Evolutionary conservation across 768 basidiomycete genomes (phyloP).

Genomic region (Collybia sp.): DNA sequence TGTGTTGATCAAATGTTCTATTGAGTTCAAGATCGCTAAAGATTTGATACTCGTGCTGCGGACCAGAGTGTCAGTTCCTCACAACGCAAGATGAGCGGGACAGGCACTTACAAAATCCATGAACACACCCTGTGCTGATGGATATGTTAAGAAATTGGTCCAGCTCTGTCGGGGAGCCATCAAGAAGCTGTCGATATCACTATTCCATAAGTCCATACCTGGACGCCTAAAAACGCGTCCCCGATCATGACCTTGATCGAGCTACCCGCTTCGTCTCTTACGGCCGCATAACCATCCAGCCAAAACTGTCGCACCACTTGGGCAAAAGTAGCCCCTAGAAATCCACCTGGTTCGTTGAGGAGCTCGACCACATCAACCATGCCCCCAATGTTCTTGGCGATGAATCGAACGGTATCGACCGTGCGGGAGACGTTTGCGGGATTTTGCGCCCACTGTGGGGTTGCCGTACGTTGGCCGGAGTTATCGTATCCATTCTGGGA

Average conservation of each 20-base stretch:
- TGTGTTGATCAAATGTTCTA: slow-evolving; percentile 51
- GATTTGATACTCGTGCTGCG: slow-evolving; percentile 69
- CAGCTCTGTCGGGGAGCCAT: slow-evolving; percentile 37
- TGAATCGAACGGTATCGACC: slow-evolving; percentile 51
- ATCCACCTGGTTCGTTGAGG: slow-evolving; percentile 68
- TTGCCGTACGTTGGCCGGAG: slow-evolving; percentile 57
- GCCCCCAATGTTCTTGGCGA: slow-evolving; percentile 48
- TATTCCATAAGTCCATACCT: slow-evolving; percentile 22
- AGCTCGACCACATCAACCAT: slow-evolving; percentile 63
- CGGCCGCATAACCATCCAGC: slow-evolving; percentile 52
- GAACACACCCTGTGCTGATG: slow-evolving; percentile 49
- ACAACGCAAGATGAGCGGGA: background rate
- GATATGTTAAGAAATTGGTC: slow-evolving; percentile 51
- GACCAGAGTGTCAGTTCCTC: slow-evolving; percentile 1
- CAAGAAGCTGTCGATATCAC: background rate
- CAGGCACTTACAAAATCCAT: slow-evolving; percentile 54
- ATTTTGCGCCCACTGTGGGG: slow-evolving; percentile 51
- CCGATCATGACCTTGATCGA: slow-evolving; percentile 65
- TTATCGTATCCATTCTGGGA: slow-evolving; percentile 71
- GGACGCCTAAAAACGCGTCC: slow-evolving; percentile 63
- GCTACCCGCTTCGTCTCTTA: slow-evolving; percentile 43
- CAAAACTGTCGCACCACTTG: slow-evolving; percentile 48
- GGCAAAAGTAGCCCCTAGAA: slow-evolving; percentile 35
- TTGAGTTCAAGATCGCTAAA: slow-evolving; percentile 56
- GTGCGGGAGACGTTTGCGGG: slow-evolving; percentile 48